Evolutionary conservation across 257 asterid genomes (phyloP).

Genomic region (Pogostemon cablin): DNA sequence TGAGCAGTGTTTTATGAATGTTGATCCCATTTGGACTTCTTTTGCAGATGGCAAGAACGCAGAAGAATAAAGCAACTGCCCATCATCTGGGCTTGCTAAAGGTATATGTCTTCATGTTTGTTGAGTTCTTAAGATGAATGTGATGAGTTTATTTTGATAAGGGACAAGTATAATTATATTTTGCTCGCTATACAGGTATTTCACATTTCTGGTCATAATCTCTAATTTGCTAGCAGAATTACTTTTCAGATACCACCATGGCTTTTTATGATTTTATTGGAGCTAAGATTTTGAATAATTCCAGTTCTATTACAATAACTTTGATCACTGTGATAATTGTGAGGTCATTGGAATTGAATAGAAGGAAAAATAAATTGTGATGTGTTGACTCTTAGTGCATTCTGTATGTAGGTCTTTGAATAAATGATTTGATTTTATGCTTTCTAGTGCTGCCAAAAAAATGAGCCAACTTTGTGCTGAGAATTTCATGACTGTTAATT

Average conservation of each 20-base stretch:
- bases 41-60: constrained; percentile 95
- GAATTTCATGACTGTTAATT: too few species aligned
- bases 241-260: background rate
- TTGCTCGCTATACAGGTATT: constrained; percentile 11
- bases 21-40: constrained; percentile 19
- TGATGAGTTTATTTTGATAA: background rate
- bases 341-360: background rate
- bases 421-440: background rate
- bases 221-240: constrained; percentile 1
- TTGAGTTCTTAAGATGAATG: constrained; percentile 12
- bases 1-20: constrained; percentile 8
- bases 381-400: constrained; percentile 3
- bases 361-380: background rate
- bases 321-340: constrained; percentile 13
- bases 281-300: constrained; percentile 1
- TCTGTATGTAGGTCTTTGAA: background rate
- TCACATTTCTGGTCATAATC: constrained; percentile 2
- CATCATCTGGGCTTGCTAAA: constrained; percentile 95
- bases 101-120: constrained; percentile 45
- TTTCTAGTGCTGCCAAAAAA: background rate
- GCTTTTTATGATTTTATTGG: background rate
- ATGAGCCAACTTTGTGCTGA: background rate
- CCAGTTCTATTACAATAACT: constrained; percentile 15
- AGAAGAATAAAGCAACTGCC: constrained; percentile 97
- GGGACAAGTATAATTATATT: constrained; percentile 3